Conservation (phyloP, 1,284 basidiomycete genomes). For the Cryptococcus depauperatus region DNA sequence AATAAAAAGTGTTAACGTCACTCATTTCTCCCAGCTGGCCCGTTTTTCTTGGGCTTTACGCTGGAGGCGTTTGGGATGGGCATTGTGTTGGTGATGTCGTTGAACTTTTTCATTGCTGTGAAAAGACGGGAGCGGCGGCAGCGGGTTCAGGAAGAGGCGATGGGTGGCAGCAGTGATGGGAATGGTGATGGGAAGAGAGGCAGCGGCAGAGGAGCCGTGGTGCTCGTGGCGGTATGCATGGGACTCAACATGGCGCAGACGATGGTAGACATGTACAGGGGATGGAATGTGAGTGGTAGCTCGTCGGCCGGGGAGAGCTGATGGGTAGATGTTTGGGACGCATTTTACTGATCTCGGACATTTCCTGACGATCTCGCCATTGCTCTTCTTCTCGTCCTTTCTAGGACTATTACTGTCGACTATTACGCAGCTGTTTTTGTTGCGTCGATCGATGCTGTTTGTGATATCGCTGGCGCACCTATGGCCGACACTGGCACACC, state of each 20-base stretch:
- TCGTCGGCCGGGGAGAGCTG: no score
- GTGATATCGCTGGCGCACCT: conserved; percentile 18
- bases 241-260: conserved; percentile 16
- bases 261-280: conserved; percentile 16
- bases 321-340: conserved; percentile 20
- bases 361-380: conserved; percentile 11
- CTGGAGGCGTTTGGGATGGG: conserved; percentile 26
- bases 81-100: conserved; percentile 20
- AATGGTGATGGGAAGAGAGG: no score
- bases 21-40: conserved; percentile 14
- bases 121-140: conserved; percentile 1
- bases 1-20: no score
- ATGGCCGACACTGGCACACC: conserved; percentile 18
- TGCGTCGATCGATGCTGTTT: conserved; percentile 22
- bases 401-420: conserved; percentile 21
- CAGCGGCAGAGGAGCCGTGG: no score
- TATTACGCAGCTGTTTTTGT: conserved; percentile 24
- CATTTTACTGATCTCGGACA: conserved; percentile 15
- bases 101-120: conserved; percentile 17
- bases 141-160: conserved; percentile 4
- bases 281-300: conserved; percentile 24
- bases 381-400: conserved; percentile 24
- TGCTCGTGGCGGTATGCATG: conserved; percentile 15
- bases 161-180: no score
- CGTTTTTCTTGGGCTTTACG: conserved; percentile 25